These are phyloP conservation scores for Echinosophora koreensis DNA, from an alignment of 306 rosid species.

Conservation along the genomic window DNA sequence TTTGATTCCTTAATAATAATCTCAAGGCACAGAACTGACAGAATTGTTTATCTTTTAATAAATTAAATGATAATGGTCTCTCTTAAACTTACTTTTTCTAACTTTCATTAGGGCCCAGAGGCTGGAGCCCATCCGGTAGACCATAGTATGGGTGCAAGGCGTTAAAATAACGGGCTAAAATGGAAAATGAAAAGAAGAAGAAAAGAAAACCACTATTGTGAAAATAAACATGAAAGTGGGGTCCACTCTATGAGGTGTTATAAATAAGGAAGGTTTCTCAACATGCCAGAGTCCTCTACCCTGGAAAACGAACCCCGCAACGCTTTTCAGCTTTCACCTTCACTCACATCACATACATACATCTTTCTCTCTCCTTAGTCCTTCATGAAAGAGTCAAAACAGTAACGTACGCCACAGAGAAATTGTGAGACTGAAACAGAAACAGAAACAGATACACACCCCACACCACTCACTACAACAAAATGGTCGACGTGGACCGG, in stretches of 20 bases:
- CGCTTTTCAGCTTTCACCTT: neutral
- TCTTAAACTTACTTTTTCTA: no score
- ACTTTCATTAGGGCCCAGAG: no score
- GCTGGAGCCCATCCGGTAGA: no score
- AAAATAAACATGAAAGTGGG: slow-evolving; percentile 48
- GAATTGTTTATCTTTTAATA: no score
- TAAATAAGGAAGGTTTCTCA: slow-evolving; percentile 47
- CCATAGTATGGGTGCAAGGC: no score
- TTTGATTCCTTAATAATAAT: no score
- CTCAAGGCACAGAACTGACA: no score
- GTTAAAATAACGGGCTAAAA: slow-evolving; percentile 23
- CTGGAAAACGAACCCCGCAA: slow-evolving; percentile 25
- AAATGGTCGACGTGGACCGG: slow-evolving; percentile 99
- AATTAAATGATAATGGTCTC: no score
- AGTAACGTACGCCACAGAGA: neutral
- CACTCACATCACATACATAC: neutral
- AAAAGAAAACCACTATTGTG: neutral
- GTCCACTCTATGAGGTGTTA: slow-evolving; percentile 53
- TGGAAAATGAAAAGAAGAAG: neutral
- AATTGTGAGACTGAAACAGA: no score
- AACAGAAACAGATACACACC: no score
- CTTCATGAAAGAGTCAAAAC: neutral
- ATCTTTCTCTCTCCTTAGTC: neutral
- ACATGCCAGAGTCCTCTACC: slow-evolving; percentile 20
- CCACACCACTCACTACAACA: neutral